These are phyloP conservation scores for Cutaneotrichosporon cutaneum DNA, from an alignment of 1,284 basidiomycete genomes.

Conservation along the genomic window DNA sequence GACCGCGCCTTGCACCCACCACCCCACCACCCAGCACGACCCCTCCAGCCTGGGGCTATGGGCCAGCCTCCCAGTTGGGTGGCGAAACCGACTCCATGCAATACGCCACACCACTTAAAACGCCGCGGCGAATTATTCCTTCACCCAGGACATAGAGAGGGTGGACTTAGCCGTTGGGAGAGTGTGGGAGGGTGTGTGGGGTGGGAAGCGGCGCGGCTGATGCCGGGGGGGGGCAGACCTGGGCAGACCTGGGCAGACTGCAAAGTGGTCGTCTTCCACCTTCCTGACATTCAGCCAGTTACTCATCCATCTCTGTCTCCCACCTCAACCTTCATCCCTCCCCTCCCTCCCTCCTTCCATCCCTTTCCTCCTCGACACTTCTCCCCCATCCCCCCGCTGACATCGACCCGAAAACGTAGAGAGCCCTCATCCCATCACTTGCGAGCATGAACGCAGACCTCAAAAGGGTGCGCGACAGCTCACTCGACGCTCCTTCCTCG, in stretches of 20 bases:
- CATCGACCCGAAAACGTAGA: constrained; percentile 1
- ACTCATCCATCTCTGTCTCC: not conserved
- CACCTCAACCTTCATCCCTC: not conserved
- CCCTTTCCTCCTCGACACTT: not conserved
- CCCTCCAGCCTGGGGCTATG: not conserved
- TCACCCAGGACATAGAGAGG: not conserved
- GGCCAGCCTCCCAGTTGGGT: too few species aligned
- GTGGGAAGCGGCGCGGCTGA: not conserved
- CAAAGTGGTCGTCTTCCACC: not conserved
- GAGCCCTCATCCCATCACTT: not conserved
- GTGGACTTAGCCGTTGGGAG: not conserved
- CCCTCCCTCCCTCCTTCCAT: not conserved
- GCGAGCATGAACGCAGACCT: constrained; percentile 50
- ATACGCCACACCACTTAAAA: constrained; percentile 1
- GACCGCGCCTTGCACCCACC: too few species aligned
- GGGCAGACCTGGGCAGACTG: too few species aligned
- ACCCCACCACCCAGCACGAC: not conserved
- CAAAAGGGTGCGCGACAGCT: constrained; percentile 47
- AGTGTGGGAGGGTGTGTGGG: not conserved
- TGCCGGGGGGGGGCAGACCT: too few species aligned
- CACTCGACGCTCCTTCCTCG: constrained; percentile 35
- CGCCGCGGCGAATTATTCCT: constrained; percentile 8
- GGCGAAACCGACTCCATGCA: not conserved
- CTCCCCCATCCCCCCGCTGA: not conserved
- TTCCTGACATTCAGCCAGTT: not conserved